phyloP scores from a whole-genome alignment of 257 asterid species.

The Anisodus acutangulus region DNA sequence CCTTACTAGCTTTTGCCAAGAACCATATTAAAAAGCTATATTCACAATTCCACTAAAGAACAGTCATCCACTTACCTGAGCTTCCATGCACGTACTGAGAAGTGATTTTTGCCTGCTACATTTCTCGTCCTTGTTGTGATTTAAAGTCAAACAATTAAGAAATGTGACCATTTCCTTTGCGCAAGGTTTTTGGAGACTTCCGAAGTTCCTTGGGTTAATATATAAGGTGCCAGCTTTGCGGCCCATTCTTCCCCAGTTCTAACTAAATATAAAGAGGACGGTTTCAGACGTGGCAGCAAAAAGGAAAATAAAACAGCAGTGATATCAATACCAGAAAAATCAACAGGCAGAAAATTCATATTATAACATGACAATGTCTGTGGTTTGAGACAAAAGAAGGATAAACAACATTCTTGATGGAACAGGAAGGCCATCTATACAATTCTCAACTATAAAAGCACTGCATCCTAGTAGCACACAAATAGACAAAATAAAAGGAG shows the following conservation, averaged over 20 bases:
- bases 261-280: neutral
- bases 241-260: slow-evolving; percentile 66
- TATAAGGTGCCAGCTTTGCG: slow-evolving; percentile 66
- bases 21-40: neutral
- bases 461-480: neutral
- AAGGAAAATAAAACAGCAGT: neutral
- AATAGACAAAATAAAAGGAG: neutral
- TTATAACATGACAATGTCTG: neutral
- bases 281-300: neutral
- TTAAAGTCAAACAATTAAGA: slow-evolving; percentile 78
- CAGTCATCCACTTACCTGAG: slow-evolving; percentile 58
- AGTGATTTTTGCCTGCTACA: slow-evolving; percentile 74
- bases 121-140: slow-evolving; percentile 66
- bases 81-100: slow-evolving; percentile 80
- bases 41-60: neutral
- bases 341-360: neutral
- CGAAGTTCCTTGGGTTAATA: slow-evolving; percentile 82
- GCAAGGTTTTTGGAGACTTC: slow-evolving; percentile 83
- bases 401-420: neutral
- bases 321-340: neutral
- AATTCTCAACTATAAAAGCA: slow-evolving; percentile 2
- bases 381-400: neutral
- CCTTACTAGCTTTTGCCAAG: neutral
- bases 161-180: slow-evolving; percentile 78
- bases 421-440: neutral